Conservation (phyloP, 352 stramenopile genomes). For the Pythium volutum region DNA sequence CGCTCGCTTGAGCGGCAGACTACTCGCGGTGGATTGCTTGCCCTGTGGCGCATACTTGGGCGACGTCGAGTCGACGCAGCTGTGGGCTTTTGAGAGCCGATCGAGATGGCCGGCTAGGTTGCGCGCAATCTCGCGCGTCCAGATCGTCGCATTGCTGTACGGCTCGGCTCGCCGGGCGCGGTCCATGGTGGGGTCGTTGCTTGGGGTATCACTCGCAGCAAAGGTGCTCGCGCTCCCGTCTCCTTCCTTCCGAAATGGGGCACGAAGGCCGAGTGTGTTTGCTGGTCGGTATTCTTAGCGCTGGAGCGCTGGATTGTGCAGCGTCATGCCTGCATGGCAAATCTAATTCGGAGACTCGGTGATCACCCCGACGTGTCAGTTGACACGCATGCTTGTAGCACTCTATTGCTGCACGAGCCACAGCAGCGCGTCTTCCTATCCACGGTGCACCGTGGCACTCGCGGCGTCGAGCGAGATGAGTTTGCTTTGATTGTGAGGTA, state of each 20-base stretch:
- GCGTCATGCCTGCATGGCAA: background rate
- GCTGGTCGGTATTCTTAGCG: conserved; percentile 16
- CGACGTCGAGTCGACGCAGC: conserved; percentile 65
- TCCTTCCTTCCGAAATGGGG: too few species aligned
- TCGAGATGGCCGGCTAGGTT: conserved; percentile 69
- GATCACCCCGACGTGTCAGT: too few species aligned
- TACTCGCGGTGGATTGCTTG: conserved; percentile 45
- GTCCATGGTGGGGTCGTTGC: conserved; percentile 41
- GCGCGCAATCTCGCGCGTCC: conserved; percentile 65
- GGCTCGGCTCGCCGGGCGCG: conserved; percentile 64
- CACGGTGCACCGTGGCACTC: conserved; percentile 27
- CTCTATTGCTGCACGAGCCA: conserved; percentile 29
- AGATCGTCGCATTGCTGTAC: conserved; percentile 76
- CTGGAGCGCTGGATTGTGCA: background rate
- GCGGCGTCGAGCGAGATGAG: conserved; percentile 34
- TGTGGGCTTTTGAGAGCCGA: conserved; percentile 67
- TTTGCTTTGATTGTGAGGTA: conserved; percentile 41
- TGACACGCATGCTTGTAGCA: background rate
- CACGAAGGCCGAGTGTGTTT: background rate
- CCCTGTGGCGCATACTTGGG: conserved; percentile 48
- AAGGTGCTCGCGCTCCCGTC: too few species aligned
- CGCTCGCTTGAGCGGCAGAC: conserved; percentile 32
- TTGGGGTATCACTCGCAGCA: too few species aligned
- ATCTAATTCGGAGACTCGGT: background rate
- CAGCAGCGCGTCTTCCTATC: conserved; percentile 41